These are phyloP conservation scores for Phytopythium kandeliae DNA, from an alignment of 352 stramenopile genomes.

Conservation along the genomic window DNA sequence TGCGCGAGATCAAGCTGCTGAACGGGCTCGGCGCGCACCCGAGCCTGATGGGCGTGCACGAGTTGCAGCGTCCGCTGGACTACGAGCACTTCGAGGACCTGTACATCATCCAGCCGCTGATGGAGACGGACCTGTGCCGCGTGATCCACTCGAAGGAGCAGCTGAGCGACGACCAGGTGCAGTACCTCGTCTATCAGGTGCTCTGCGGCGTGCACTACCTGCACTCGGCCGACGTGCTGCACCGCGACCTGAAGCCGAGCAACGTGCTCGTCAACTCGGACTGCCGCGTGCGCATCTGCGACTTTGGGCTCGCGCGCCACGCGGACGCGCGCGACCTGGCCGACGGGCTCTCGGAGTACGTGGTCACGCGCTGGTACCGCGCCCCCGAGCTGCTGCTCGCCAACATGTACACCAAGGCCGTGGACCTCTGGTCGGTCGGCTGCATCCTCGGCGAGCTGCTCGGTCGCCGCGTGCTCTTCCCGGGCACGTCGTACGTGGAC, in stretches of 20 bases:
- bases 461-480: conserved; percentile 78
- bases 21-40: conserved; percentile 71
- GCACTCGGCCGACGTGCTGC: conserved; percentile 93
- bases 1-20: conserved; percentile 89
- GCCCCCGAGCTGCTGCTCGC: conserved; percentile 78
- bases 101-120: conserved; percentile 97
- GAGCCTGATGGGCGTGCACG: conserved; percentile 78
- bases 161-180: conserved; percentile 92
- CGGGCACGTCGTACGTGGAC: conserved; percentile 82
- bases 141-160: conserved; percentile 86
- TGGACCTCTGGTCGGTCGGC: conserved; percentile 96
- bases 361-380: conserved; percentile 93
- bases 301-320: conserved; percentile 85
- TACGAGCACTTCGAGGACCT: conserved; percentile 94
- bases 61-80: conserved; percentile 74
- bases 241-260: conserved; percentile 96
- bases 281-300: conserved; percentile 83
- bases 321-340: conserved; percentile 73
- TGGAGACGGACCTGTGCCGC: conserved; percentile 96
- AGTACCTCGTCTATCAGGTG: conserved; percentile 97
- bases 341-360: conserved; percentile 89
- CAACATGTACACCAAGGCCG: conserved; percentile 78
- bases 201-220: conserved; percentile 94
- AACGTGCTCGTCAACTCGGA: conserved; percentile 96
- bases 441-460: conserved; percentile 99